Conservation (phyloP, 495 filamentous ascomycete genomes). For the Cetradonia linearis region DNA sequence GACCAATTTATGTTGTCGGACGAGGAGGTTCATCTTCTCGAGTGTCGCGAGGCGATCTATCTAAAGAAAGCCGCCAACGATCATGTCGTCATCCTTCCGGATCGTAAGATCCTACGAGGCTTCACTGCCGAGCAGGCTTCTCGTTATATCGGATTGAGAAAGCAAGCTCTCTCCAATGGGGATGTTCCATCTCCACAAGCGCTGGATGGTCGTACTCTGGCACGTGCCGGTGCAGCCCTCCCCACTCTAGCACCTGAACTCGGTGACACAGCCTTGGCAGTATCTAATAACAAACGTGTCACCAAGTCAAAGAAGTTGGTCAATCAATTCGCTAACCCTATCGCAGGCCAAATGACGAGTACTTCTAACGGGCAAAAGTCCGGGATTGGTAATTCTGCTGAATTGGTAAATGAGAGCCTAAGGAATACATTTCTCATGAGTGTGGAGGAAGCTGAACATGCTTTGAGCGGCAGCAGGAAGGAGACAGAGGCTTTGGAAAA, state of each 20-base stretch:
- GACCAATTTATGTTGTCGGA: conserved; percentile 29
- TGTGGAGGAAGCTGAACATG: conserved; percentile 52
- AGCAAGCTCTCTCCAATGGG: conserved; percentile 8
- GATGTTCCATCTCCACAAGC: conserved; percentile 8
- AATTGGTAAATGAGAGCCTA: conserved; percentile 2
- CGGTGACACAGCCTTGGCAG: neutral
- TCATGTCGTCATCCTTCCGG: conserved; percentile 44
- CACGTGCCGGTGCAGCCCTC: neutral
- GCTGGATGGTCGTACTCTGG: conserved; percentile 1
- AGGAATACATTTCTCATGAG: conserved; percentile 39
- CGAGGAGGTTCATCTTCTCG: conserved; percentile 14
- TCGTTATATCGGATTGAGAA: conserved; percentile 57
- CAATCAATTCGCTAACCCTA: conserved; percentile 7
- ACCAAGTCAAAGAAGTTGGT: conserved; percentile 5
- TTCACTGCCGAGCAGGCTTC: conserved; percentile 67
- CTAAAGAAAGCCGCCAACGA: conserved; percentile 29
- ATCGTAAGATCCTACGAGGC: conserved; percentile 67
- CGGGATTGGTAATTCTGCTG: neutral
- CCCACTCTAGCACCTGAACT: neutral
- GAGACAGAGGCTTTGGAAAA: conserved; percentile 63
- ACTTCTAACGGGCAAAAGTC: neutral
- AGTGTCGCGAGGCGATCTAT: conserved; percentile 35
- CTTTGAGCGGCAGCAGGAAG: conserved; percentile 46
- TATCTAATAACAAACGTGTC: neutral
- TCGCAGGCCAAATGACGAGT: neutral